A percentile compares a stretch with the other conserved stretches of the same genome.
phyloP scores from a whole-genome alignment of 2,329 filamentous ascomycete species.

The Nothomitra cinnamomea region DNA sequence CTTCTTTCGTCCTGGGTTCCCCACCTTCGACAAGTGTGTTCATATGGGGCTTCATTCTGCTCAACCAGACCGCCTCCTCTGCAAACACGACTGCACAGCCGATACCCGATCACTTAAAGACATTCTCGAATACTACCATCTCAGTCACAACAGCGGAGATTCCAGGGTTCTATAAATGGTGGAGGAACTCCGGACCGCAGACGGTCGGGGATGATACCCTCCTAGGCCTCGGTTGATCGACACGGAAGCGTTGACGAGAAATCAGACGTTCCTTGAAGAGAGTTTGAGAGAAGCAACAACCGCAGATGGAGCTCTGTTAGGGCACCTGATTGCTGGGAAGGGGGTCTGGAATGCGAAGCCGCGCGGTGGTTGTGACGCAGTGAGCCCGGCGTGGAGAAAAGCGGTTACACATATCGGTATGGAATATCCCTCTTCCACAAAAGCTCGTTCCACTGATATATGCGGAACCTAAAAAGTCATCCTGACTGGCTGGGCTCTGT shows the following conservation, averaged over 20 bases:
- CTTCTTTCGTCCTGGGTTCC: too few relatives aligned
- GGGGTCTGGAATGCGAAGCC: not conserved
- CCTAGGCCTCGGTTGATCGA: not conserved
- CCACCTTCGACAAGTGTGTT: too few relatives aligned
- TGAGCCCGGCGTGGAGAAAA: constrained; percentile 24
- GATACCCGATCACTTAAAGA: too few relatives aligned
- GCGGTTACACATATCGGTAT: constrained; percentile 21
- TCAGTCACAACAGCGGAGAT: too few relatives aligned
- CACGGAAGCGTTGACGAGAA: not conserved
- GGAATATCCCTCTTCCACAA: constrained; percentile 20
- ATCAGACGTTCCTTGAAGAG: not conserved
- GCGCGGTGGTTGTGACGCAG: constrained; percentile 17
- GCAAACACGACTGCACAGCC: too few relatives aligned
- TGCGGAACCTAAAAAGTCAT: not conserved
- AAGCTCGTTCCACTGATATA: not conserved
- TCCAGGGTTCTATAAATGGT: not conserved
- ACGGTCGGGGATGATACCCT: not conserved
- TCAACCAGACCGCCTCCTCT: too few relatives aligned
- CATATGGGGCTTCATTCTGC: too few relatives aligned
- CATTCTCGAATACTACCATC: not conserved
- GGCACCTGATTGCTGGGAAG: not conserved
- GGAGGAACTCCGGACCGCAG: not conserved
- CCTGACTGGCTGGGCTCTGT: not conserved
- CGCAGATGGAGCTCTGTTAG: not conserved
- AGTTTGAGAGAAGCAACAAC: not conserved